Conservation (phyloP, 2,329 filamentous ascomycete species). For the Didymella keratinophila region DNA sequence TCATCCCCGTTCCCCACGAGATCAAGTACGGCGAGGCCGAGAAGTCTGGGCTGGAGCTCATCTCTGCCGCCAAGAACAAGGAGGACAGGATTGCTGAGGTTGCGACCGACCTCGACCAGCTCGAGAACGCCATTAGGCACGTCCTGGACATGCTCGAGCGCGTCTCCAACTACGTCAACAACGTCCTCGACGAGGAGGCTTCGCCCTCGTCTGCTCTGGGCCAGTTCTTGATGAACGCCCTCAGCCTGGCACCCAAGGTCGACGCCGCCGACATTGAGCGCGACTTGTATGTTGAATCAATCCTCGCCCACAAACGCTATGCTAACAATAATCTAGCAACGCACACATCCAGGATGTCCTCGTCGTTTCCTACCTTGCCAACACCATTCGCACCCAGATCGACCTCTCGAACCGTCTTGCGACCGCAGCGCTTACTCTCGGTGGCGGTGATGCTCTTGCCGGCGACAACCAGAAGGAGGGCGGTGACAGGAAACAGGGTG, state of each 20-base stretch:
- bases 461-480: constrained; percentile 47
- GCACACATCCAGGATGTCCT: constrained; percentile 99
- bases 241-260: constrained; percentile 94
- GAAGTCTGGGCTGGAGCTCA: constrained; percentile 80
- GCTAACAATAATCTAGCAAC: constrained; percentile 67
- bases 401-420: constrained; percentile 95
- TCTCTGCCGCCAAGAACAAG: constrained; percentile 79
- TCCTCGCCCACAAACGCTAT: not conserved
- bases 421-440: constrained; percentile 63
- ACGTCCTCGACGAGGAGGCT: constrained; percentile 91
- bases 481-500: constrained; percentile 40
- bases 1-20: constrained; percentile 96
- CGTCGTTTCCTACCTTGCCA: constrained; percentile 96
- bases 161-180: constrained; percentile 89
- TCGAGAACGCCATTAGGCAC: constrained; percentile 86
- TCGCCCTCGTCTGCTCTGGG: constrained; percentile 89
- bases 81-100: constrained; percentile 78
- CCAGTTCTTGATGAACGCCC: constrained; percentile 92
- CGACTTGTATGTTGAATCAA: constrained; percentile 88
- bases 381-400: constrained; percentile 98
- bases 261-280: constrained; percentile 88
- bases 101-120: constrained; percentile 85
- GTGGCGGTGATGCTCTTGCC: constrained; percentile 49
- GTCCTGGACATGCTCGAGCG: constrained; percentile 89
- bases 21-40: constrained; percentile 86